These are phyloP conservation scores for Aspergillus fumigatiaffinis DNA, from an alignment of 2,329 filamentous ascomycete genomes.

Conservation along the genomic window DNA sequence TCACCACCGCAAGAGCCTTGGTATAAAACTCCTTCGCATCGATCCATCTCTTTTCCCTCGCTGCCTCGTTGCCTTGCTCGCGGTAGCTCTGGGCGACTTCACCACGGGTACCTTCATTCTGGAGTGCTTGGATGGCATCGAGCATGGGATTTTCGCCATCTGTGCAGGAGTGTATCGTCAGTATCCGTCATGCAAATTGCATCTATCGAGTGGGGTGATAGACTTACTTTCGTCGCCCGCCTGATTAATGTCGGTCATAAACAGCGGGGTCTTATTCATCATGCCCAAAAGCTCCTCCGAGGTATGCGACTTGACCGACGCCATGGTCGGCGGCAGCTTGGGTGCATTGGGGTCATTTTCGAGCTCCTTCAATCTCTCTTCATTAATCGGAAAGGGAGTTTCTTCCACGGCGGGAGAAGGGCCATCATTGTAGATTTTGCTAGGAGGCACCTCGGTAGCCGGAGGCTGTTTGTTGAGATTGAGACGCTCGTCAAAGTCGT, in stretches of 20 bases:
- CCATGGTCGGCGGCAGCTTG: slow-evolving; percentile 56
- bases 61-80: slow-evolving; percentile 87
- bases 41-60: slow-evolving; percentile 65
- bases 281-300: slow-evolving; percentile 60
- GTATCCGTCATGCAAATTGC: background rate
- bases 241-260: slow-evolving; percentile 85
- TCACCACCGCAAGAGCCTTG: slow-evolving; percentile 74
- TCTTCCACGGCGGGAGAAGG: slow-evolving; percentile 25
- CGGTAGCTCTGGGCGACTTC: slow-evolving; percentile 84
- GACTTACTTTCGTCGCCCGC: slow-evolving; percentile 51
- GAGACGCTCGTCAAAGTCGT: slow-evolving; percentile 47
- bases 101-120: slow-evolving; percentile 84
- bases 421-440: background rate
- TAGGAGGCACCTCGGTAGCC: slow-evolving; percentile 5
- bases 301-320: slow-evolving; percentile 52
- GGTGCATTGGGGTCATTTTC: slow-evolving; percentile 33
- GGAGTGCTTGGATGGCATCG: slow-evolving; percentile 82
- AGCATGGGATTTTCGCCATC: slow-evolving; percentile 73
- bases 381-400: slow-evolving; percentile 38
- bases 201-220: background rate
- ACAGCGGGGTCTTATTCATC: slow-evolving; percentile 73
- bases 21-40: slow-evolving; percentile 91
- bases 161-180: slow-evolving; percentile 15
- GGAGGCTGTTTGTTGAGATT: slow-evolving; percentile 37
- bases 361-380: slow-evolving; percentile 28